phyloP scores from a whole-genome alignment of 2,329 filamentous ascomycete genomes.

The Diaporthe nobilis region DNA sequence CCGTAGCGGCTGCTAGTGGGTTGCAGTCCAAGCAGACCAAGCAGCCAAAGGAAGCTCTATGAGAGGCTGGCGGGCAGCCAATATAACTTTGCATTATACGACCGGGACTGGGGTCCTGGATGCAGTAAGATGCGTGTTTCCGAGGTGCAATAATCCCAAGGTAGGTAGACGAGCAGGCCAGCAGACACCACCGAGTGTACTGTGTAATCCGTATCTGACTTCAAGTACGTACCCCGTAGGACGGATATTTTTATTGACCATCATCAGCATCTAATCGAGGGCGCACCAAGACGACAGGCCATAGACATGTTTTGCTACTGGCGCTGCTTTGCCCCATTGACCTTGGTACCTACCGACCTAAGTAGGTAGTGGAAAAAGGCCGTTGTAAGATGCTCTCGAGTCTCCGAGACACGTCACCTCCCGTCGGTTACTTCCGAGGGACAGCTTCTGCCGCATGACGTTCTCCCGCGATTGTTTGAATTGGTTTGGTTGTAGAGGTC shows the following conservation, averaged over 20 bases:
- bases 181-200: neutral
- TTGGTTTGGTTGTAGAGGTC: neutral
- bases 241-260: neutral
- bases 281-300: conserved; percentile 16
- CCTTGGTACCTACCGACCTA: neutral
- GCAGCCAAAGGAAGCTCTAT: conserved; percentile 12
- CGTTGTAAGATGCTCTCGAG: conserved; percentile 1
- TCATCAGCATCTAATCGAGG: neutral
- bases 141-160: conserved; percentile 21
- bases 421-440: conserved; percentile 30
- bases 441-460: conserved; percentile 20
- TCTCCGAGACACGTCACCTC: conserved; percentile 35
- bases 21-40: neutral
- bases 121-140: conserved; percentile 33
- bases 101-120: conserved; percentile 28
- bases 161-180: neutral
- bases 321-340: neutral
- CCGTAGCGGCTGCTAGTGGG: conserved; percentile 23
- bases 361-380: conserved; percentile 4
- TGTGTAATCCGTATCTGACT: neutral
- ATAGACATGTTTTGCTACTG: neutral
- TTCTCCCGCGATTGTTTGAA: neutral
- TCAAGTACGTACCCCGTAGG: neutral
- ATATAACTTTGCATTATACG: conserved; percentile 35
- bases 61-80: conserved; percentile 19